A percentile compares a stretch with the other conserved stretches of the same genome.
phyloP scores from a whole-genome alignment of 805 yeast genomes.

The Metschnikowia kofuensis region DNA sequence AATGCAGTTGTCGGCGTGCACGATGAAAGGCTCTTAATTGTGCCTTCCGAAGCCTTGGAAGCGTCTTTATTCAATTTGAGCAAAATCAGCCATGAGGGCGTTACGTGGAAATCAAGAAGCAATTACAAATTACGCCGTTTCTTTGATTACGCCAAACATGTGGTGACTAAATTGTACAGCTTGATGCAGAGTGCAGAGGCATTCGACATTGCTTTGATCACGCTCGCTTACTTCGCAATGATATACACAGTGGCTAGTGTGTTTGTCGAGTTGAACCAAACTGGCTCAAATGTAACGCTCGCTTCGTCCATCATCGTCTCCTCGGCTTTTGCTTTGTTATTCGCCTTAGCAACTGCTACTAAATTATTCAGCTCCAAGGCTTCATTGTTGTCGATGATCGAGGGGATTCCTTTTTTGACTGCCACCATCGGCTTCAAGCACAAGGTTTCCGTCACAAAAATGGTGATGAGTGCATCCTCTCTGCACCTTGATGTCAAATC shows the following conservation, averaged over 20 bases:
- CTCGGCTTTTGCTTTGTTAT: slow-evolving; percentile 77
- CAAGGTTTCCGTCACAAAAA: slow-evolving; percentile 67
- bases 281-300: slow-evolving; percentile 87
- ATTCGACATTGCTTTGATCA: slow-evolving; percentile 76
- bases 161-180: slow-evolving; percentile 38
- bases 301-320: slow-evolving; percentile 75
- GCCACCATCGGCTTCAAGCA: slow-evolving; percentile 90
- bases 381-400: slow-evolving; percentile 72
- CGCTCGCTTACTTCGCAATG: slow-evolving; percentile 85
- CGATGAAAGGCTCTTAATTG: slow-evolving; percentile 42
- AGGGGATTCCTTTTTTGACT: slow-evolving; percentile 91
- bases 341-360: slow-evolving; percentile 64
- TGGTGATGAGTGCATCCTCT: slow-evolving; percentile 45
- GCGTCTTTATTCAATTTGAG: slow-evolving; percentile 23
- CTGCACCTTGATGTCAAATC: slow-evolving; percentile 39
- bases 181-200: slow-evolving; percentile 72
- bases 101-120: slow-evolving; percentile 60
- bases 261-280: slow-evolving; percentile 67
- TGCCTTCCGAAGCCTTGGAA: slow-evolving; percentile 28
- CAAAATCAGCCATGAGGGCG: slow-evolving; percentile 37
- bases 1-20: slow-evolving; percentile 37
- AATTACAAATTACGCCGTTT: slow-evolving; percentile 55
- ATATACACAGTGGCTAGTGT: slow-evolving; percentile 74
- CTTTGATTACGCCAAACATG: slow-evolving; percentile 47
- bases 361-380: slow-evolving; percentile 57